Base-by-base conservation (phyloP, 495 filamentous ascomycete genomes). In the Penicillium salamii region DNA sequence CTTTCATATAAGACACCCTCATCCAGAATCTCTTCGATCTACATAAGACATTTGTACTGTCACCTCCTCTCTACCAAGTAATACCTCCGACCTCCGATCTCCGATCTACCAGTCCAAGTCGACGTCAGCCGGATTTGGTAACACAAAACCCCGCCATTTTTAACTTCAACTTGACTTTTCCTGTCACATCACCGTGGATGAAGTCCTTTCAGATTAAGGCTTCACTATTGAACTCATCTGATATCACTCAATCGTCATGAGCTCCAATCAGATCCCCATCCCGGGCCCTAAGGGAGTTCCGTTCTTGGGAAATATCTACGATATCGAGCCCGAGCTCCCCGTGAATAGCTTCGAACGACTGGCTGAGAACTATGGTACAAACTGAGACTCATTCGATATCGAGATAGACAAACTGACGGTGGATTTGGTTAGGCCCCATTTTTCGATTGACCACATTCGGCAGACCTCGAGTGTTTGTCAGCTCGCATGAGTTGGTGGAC, bases 251-350 rank as follows among this genome's bases (percentile, higher is more conserved):
- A 23, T 46, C 35, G 42, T 37, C 23, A 68, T 61, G 60, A 55
- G 17, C 19, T 43, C 47, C 35, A 55, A 57, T 13, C 29, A 57
- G 24, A 45, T 66, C 33, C 68, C 63, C 26, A 86, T 87, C 48
- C 85, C 85, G 2, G 71, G 75, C 28, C 84, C 84, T 7, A 77
- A 72, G n/a, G 82, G 83, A 4, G 57, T 87, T 11, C 85, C 84
- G 0, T 42, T 88, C 18, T 50, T 88, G n/a, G 85, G 85, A 7
- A 88, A 89, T 55, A 61, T 86, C 52, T 75, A 75, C 29, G 79
- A 84, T 42, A 55, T 88, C 36, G 76, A 87, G 49, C 60, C 71
- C 0, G 72, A 66, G 34, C 69, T 81, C 28, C 77, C 77, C 0
- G 66, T 75, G 52, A 70, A 69, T 43, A 81, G 80, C 17, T 67